Evolutionary conservation across 352 stramenopile species (phyloP).

Genomic region (Globisporangium rhizosaccharum): DNA sequence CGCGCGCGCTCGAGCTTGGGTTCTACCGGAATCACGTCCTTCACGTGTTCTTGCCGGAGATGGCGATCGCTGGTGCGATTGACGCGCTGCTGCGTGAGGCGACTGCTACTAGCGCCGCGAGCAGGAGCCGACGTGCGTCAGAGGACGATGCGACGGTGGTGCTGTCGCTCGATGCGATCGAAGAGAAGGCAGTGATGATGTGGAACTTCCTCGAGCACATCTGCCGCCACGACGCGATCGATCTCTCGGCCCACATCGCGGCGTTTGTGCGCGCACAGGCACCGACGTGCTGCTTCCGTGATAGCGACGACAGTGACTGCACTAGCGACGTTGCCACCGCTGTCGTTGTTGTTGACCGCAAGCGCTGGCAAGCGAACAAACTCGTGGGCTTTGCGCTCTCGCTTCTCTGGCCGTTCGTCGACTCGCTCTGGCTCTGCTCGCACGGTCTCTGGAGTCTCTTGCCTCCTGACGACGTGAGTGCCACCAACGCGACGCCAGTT

Average conservation of each 20-base stretch:
- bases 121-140: neutral
- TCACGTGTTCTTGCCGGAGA: conserved; percentile 74
- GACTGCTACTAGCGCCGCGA: neutral
- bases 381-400: conserved; percentile 56
- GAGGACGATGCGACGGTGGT: conserved; percentile 2
- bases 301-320: neutral
- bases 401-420: conserved; percentile 72
- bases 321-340: neutral
- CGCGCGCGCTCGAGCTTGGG: conserved; percentile 60
- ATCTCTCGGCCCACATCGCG: conserved; percentile 32
- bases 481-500: conserved; percentile 3
- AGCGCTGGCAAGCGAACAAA: conserved; percentile 30
- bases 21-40: conserved; percentile 88
- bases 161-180: conserved; percentile 25
- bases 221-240: conserved; percentile 49
- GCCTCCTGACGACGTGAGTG: neutral
- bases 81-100: conserved; percentile 28
- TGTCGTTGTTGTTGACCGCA: conserved; percentile 25
- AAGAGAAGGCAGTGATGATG: conserved; percentile 39
- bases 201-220: conserved; percentile 67
- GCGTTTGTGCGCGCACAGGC: conserved; percentile 23
- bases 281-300: conserved; percentile 11
- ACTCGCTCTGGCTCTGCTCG: conserved; percentile 62
- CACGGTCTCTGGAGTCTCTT: conserved; percentile 42
- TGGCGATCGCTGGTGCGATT: conserved; percentile 58